Evolutionary conservation across 2,329 filamentous ascomycete species (phyloP).

Genomic region (Exophiala spinifera): DNA sequence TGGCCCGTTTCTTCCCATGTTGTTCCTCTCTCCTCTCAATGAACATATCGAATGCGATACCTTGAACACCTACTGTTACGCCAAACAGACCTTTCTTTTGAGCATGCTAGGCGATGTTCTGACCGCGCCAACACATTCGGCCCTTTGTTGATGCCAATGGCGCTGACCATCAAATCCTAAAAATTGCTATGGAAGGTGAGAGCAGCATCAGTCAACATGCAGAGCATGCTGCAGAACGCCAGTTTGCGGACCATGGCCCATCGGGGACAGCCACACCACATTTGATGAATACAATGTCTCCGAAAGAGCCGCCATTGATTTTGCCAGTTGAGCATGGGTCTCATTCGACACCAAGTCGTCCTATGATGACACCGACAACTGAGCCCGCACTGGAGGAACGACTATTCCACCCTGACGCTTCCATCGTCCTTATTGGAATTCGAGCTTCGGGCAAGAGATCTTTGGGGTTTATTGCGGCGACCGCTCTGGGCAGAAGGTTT

Average conservation of each 20-base stretch:
- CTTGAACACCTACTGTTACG: too few species aligned
- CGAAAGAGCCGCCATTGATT: too few species aligned
- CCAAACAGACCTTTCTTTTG: too few species aligned
- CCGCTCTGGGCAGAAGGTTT: slow-evolving; percentile 42
- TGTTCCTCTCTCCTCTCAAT: too few species aligned
- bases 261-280: neutral
- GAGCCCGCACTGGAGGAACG: slow-evolving; percentile 2
- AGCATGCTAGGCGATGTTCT: too few species aligned
- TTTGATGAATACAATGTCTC: neutral
- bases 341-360: slow-evolving; percentile 1
- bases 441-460: slow-evolving; percentile 45
- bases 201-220: neutral
- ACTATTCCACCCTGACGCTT: slow-evolving; percentile 38
- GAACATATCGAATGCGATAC: too few species aligned
- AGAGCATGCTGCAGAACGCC: neutral
- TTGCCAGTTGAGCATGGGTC: too few species aligned
- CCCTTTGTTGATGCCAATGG: neutral
- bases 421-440: slow-evolving; percentile 43
- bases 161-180: slow-evolving; percentile 21
- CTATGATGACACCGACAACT: neutral
- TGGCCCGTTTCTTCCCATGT: too few species aligned
- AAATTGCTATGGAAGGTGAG: slow-evolving; percentile 10
- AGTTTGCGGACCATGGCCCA: neutral
- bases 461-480: slow-evolving; percentile 43
- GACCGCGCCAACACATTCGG: too few species aligned